These are phyloP conservation scores for Gastrolobium bilobum DNA, from an alignment of 306 rosid genomes.

Conservation along the genomic window DNA sequence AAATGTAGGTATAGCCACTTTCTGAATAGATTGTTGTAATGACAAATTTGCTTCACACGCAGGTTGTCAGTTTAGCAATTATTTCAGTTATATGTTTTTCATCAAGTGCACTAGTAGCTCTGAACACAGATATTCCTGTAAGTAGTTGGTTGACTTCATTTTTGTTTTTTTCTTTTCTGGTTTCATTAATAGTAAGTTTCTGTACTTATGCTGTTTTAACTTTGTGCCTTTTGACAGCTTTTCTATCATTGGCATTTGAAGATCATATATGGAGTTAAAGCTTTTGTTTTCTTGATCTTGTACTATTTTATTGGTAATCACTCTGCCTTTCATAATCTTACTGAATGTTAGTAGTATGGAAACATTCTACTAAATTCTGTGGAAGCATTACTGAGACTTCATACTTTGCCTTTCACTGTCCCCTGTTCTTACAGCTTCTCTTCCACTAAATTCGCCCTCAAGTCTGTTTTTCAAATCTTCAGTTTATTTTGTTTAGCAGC, in stretches of 20 bases:
- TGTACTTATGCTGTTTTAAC: slow-evolving; percentile 35
- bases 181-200: slow-evolving; percentile 21
- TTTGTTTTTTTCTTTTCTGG: background rate
- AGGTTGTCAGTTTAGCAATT: slow-evolving; percentile 76
- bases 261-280: slow-evolving; percentile 57
- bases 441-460: background rate
- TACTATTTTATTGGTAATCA: slow-evolving; percentile 70
- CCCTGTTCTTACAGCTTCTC: background rate
- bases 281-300: slow-evolving; percentile 56
- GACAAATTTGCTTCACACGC: slow-evolving; percentile 40
- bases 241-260: slow-evolving; percentile 66
- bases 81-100: slow-evolving; percentile 68
- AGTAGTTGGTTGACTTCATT: slow-evolving; percentile 42
- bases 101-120: slow-evolving; percentile 68
- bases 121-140: slow-evolving; percentile 73
- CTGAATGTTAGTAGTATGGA: slow-evolving; percentile 1
- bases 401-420: background rate
- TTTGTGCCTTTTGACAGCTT: slow-evolving; percentile 60
- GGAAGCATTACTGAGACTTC: background rate
- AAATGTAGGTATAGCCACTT: background rate
- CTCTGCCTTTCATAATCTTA: slow-evolving; percentile 24
- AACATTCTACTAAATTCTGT: background rate
- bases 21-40: background rate
- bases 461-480: background rate
- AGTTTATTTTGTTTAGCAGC: background rate